Evolutionary conservation across 1,284 basidiomycete genomes (phyloP), one percentile per base, ranked within the genome.

Genomic region (Rhodotorula sp.): DNA sequence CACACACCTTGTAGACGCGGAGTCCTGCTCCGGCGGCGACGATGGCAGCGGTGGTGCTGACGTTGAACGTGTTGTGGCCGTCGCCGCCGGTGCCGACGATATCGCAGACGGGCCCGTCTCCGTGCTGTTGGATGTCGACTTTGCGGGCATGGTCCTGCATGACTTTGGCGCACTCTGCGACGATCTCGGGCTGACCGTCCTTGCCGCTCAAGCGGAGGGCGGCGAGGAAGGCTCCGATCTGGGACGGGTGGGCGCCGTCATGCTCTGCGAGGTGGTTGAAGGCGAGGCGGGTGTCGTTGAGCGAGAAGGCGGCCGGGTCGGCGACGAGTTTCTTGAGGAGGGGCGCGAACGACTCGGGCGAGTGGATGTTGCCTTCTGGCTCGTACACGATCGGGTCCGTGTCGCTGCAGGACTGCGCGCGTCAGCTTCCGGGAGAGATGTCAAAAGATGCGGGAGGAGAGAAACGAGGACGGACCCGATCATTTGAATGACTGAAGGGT

Each of bases 1-100:
- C 4, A 52, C 29, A 74, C 79, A 93, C 93, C 86, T 98, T 98
- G 82, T 94, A 89, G 1, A 98, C 92, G 64, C 93, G 86, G 1
- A 92, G 91, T 21, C 96, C 96, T 1, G 94, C 92, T 21, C 96
- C 96, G 26, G 93, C 93, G 34, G 95, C 95, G 26, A 99, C 92
- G 71, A 99, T 88, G 5, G 89, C 94, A 3, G 96, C 96, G 0
- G 93, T 91, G 0, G 96, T 98, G 79, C 93, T 96, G 58, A 98
- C 95, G 81, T 99, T 98, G 86, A 96, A 99, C 0, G 96, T 91
- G 79, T 98, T 93, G 83, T 96, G 89, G 0, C 95, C 95, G 82
- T 98, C 96, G 18, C 96, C 96, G n/a, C 96, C 96, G 0, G 90
- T 91, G 21, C 91, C 87, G 65, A 89, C 90, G 72, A 85, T 87